These are phyloP conservation scores for Psilocybe cyanescens DNA, from an alignment of 768 basidiomycete genomes.

Conservation along the genomic window DNA sequence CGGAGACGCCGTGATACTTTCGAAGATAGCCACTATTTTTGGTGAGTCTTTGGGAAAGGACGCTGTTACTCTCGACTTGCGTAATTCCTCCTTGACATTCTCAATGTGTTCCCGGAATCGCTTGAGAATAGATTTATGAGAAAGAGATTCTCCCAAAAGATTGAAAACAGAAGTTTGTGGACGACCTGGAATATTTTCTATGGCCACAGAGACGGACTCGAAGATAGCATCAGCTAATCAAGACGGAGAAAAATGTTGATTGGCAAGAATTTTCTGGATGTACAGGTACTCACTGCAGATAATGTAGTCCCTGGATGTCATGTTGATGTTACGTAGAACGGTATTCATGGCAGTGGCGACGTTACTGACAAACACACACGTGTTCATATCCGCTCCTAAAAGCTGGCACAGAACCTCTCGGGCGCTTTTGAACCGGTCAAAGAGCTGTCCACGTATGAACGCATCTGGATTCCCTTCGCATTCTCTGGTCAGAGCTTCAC, in stretches of 20 bases:
- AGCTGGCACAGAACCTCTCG: conserved; percentile 52
- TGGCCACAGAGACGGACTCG: conserved; percentile 1
- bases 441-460: conserved; percentile 44
- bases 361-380: conserved; percentile 60
- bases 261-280: no score
- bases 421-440: conserved; percentile 33
- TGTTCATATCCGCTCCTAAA: conserved; percentile 48
- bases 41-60: neutral
- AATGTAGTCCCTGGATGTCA: conserved; percentile 65
- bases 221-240: conserved; percentile 6
- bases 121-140: conserved; percentile 45
- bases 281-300: conserved; percentile 47
- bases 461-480: conserved; percentile 58
- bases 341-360: conserved; percentile 67
- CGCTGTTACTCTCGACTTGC: conserved; percentile 6
- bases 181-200: neutral
- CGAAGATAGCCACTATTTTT: conserved; percentile 67
- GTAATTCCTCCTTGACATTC: no score
- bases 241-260: no score
- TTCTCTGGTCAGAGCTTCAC: conserved; percentile 38
- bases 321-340: conserved; percentile 64
- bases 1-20: conserved; percentile 62
- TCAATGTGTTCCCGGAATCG: conserved; percentile 40
- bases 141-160: neutral
- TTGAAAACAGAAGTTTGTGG: conserved; percentile 1